Evolutionary conservation across 257 asterid species (phyloP).

Genomic region (Lithospermum erythrorhizon): DNA sequence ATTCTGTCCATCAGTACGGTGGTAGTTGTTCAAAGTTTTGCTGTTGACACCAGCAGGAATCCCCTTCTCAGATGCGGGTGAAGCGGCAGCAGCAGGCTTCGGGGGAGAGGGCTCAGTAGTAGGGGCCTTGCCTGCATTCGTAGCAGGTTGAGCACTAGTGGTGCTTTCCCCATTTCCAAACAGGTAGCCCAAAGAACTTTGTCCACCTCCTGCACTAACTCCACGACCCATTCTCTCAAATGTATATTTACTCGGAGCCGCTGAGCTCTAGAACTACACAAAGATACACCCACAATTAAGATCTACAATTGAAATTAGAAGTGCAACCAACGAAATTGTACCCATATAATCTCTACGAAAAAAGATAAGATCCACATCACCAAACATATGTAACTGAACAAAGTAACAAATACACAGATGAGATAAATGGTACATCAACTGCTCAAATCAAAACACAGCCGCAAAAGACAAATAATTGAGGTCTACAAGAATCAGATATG

Average conservation of each 20-base stretch:
- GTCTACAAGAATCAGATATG: too few species aligned
- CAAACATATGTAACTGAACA: too few species aligned
- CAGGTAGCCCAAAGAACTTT: conserved; percentile 80
- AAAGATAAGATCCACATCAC: neutral
- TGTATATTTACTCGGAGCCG: neutral
- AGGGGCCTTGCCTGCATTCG: conserved; percentile 17
- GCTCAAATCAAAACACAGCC: too few species aligned
- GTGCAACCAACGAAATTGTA: neutral
- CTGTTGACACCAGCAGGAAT: conserved; percentile 34
- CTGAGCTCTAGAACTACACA: neutral
- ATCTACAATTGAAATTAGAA: neutral
- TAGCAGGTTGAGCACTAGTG: conserved; percentile 19
- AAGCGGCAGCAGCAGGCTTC: conserved; percentile 16
- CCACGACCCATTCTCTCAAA: conserved; percentile 63
- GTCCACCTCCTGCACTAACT: conserved; percentile 79
- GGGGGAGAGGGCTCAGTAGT: conserved; percentile 18
- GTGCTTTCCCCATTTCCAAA: conserved; percentile 52
- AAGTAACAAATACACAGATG: too few species aligned
- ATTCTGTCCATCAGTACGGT: conserved; percentile 66
- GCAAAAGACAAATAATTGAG: too few species aligned
- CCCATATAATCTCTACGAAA: neutral
- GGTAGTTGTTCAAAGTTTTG: conserved; percentile 43
- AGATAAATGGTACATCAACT: too few species aligned
- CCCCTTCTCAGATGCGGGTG: conserved; percentile 28
- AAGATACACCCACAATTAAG: neutral